These are phyloP conservation scores for Podaxis rugospora DNA, from an alignment of 768 basidiomycete species.

Conservation along the genomic window DNA sequence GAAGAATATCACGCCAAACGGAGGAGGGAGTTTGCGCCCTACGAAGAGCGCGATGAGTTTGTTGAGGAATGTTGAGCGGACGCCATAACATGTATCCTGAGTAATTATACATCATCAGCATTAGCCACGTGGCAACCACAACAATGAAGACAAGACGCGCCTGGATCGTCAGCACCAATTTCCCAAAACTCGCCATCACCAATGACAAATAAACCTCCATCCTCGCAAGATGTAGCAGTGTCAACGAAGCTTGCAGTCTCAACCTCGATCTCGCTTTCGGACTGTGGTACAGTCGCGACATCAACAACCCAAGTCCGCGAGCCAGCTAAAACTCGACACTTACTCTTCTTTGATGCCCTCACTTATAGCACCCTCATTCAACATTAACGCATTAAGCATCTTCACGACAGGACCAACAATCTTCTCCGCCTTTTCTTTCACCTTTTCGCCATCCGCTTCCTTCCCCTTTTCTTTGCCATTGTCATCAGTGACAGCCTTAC, in stretches of 20 bases:
- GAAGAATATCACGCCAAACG: slow-evolving; percentile 84
- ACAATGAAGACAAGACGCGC: slow-evolving; percentile 36
- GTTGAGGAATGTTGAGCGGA: slow-evolving; percentile 71
- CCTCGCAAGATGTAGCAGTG: slow-evolving; percentile 72
- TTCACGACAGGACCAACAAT: slow-evolving; percentile 73
- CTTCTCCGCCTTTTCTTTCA: slow-evolving; percentile 49
- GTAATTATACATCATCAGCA: background rate
- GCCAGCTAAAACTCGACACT: slow-evolving; percentile 17
- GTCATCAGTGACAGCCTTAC: background rate
- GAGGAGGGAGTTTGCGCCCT: slow-evolving; percentile 56
- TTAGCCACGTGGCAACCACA: background rate
- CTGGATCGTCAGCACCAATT: slow-evolving; percentile 72
- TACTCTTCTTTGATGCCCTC: slow-evolving; percentile 42
- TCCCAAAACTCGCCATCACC: slow-evolving; percentile 59
- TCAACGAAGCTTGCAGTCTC: slow-evolving; percentile 78
- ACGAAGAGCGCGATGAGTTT: slow-evolving; percentile 70
- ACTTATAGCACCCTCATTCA: slow-evolving; percentile 60
- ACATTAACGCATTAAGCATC: slow-evolving; percentile 69
- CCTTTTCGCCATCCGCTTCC: background rate
- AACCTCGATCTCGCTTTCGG: slow-evolving; percentile 68
- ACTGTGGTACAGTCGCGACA: slow-evolving; percentile 24
- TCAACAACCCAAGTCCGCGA: background rate
- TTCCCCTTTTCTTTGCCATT: background rate
- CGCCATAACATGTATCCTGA: slow-evolving; percentile 86
- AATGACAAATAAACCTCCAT: slow-evolving; percentile 52